Evolutionary conservation across 1,139 yeast genomes (phyloP), one percentile per base, ranked within the genome.

Genomic region (Entelexis sorbosivorans): DNA sequence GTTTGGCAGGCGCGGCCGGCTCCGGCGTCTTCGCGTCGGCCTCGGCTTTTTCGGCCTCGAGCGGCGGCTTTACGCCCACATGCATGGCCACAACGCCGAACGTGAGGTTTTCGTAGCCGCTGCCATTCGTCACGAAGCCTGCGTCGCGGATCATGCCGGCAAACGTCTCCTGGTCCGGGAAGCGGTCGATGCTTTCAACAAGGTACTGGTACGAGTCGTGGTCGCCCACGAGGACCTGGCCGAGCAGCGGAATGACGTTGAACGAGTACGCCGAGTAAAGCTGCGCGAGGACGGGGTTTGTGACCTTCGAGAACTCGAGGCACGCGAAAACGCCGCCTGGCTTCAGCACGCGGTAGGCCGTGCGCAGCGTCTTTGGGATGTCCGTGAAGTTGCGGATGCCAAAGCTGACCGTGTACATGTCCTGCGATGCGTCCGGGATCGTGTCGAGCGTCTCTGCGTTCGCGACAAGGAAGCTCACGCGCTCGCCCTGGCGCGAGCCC

Each of bases 271-370:
- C 81, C 64, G 84, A 88, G 71, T 91, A 91, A 32, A 80, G 71
- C 54, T 79, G 73, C 64, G 85, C 91, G 50, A 93, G 69, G 14
- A 82, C 64, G 28, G 86, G 80, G 65, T 87, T 84, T 53, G 85
- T 84, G 54, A 93, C 96, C 65, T 88, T 91, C 54, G 95, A 82
- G 64, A 91, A 91, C 67, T 91, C 99, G 56, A 91, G 75, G 68
- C 97, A 89, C 38, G 96, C 96, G 66, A 91, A 93, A 48, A 93
- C 86, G 63, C 99, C 99, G 63, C 99, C 98, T n/a, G 96, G 98
- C 68, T 83, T 86, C 64, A 91, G 76, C 31, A 89, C 94, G 61
- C 99, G 78, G 71, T 89, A 85, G 34, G 98, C 98, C 26, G 96
- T 84, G 61, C 84, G 76, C 61, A 91, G 76, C 31, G 97, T 98